A percentile compares a stretch with the other conserved stretches of the same genome.
Evolutionary conservation across 1,139 yeast species (phyloP).

Genomic region (Candida sanyaensis): DNA sequence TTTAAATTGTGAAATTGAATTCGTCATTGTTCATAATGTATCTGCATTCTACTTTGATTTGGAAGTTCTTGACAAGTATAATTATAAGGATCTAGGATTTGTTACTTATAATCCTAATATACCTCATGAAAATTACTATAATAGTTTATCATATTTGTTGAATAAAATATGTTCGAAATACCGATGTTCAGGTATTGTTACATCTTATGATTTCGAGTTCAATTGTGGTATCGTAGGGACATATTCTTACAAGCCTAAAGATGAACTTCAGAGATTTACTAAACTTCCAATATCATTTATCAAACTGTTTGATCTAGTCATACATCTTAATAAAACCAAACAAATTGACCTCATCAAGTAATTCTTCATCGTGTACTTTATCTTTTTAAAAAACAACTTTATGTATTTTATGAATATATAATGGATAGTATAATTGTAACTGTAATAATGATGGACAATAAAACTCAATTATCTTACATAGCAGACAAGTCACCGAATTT

Average conservation of each 20-base stretch:
- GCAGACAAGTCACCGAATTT: conserved; percentile 95
- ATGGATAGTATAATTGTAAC: background rate
- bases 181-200: conserved; percentile 32
- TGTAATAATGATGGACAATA: background rate
- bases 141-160: conserved; percentile 12
- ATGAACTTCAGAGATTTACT: conserved; percentile 13
- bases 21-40: conserved; percentile 14
- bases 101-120: conserved; percentile 8
- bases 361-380: background rate
- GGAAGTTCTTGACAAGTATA: conserved; percentile 17
- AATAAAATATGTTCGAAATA: conserved; percentile 20
- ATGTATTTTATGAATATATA: background rate
- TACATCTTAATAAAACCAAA: conserved; percentile 15
- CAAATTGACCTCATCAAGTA: conserved; percentile 4
- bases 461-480: conserved; percentile 53
- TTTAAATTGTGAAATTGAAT: background rate
- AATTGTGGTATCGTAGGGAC: conserved; percentile 27
- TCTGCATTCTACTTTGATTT: conserved; percentile 39
- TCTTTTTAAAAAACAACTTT: conserved; percentile 3
- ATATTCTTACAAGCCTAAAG: background rate
- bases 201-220: conserved; percentile 33
- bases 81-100: conserved; percentile 17
- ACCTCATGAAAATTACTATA: conserved; percentile 16
- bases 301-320: conserved; percentile 15
- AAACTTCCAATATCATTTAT: conserved; percentile 19